Conservation (phyloP, 306 rosid species). For the Dryas alaskensis region DNA sequence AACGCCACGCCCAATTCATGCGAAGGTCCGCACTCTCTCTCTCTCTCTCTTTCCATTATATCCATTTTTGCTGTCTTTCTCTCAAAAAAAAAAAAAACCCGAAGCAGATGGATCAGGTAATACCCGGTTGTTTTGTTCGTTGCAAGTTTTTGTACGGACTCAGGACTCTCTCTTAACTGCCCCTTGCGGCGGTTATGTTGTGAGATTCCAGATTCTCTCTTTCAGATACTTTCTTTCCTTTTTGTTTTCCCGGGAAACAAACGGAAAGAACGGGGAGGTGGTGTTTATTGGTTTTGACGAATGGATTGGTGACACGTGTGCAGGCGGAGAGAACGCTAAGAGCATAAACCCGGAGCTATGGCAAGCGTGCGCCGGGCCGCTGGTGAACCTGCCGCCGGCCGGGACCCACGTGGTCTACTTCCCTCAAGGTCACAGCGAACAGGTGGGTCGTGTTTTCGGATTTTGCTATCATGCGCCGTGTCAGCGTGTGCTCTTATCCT, state of each 20-base stretch:
- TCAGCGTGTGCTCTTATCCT: neutral
- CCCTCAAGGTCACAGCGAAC: constrained; percentile 96
- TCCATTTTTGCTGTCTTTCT: neutral
- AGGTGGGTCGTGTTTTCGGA: constrained; percentile 31
- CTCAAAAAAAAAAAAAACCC: constrained; percentile 9
- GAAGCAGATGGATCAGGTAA: constrained; percentile 20
- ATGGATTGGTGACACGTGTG: constrained; percentile 28
- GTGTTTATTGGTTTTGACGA: neutral
- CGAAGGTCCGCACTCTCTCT: constrained; percentile 43
- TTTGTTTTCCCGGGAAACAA: constrained; percentile 24
- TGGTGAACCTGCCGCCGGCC: constrained; percentile 76
- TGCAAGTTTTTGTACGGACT: constrained; percentile 23
- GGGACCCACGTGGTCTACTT: constrained; percentile 88
- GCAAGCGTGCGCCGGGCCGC: constrained; percentile 99
- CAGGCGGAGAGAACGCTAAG: constrained; percentile 50
- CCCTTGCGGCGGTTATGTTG: neutral
- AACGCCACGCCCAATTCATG: constrained; percentile 34
- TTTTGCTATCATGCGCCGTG: constrained; percentile 7
- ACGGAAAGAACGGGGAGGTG: neutral
- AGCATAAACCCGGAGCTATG: constrained; percentile 79
- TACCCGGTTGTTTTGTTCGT: neutral
- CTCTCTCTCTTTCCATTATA: neutral
- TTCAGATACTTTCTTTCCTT: neutral
- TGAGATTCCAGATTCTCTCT: constrained; percentile 13
- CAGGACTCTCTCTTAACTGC: neutral